phyloP scores from a whole-genome alignment of 106 monocot species.

The Dioscorea dumetorum region DNA sequence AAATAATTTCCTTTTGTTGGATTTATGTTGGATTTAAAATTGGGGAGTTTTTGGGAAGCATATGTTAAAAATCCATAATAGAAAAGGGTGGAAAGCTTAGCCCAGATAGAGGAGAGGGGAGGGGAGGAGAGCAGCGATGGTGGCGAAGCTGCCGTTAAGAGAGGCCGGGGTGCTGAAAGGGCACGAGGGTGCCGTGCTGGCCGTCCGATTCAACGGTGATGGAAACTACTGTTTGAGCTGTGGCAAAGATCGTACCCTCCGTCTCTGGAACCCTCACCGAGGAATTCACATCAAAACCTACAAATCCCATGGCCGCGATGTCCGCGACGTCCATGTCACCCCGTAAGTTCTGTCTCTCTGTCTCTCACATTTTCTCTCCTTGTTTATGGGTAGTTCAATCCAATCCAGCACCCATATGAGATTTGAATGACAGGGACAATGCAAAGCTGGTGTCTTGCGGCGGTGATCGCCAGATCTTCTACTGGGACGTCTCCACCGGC shows the following conservation, averaged over 20 bases:
- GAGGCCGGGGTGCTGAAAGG: constrained; percentile 66
- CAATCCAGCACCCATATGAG: too few species aligned
- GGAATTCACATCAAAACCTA: constrained; percentile 95
- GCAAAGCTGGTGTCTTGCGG: constrained; percentile 89
- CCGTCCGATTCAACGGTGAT: constrained; percentile 86
- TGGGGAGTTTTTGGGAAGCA: too few species aligned
- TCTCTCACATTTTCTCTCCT: too few species aligned
- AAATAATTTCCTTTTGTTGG: too few species aligned
- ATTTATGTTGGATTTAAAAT: too few species aligned
- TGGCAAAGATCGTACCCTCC: constrained; percentile 96
- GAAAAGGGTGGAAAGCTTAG: background rate
- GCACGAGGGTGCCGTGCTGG: constrained; percentile 90
- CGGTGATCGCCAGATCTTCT: constrained; percentile 85
- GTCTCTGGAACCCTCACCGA: constrained; percentile 94
- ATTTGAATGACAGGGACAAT: constrained; percentile 54
- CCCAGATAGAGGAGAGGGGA: background rate
- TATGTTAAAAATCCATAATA: too few species aligned
- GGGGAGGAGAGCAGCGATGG: background rate
- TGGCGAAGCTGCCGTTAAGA: constrained; percentile 37
- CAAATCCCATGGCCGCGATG: constrained; percentile 91
- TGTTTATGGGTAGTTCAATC: too few species aligned
- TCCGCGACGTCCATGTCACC: constrained; percentile 88
- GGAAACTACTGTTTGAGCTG: constrained; percentile 99
- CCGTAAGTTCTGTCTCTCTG: constrained; percentile 17
- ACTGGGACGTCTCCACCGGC: constrained; percentile 82